Evolutionary conservation across 2,329 filamentous ascomycete species (phyloP).

Genomic region (Arthrobotrys iridis): DNA sequence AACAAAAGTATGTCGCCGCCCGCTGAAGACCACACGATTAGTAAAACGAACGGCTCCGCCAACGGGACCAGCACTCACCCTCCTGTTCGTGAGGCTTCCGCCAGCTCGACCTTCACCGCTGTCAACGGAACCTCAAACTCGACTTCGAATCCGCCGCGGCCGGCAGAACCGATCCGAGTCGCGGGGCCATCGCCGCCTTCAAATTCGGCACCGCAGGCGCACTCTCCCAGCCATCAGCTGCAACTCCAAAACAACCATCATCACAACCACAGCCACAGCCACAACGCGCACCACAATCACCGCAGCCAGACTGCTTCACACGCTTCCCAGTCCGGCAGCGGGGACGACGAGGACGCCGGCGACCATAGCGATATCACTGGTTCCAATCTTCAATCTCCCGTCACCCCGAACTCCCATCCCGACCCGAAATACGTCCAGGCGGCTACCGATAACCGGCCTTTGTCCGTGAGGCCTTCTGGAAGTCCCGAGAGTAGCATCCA

Average conservation of each 20-base stretch:
- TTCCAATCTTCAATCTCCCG: conserved; percentile 47
- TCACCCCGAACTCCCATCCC: conserved; percentile 50
- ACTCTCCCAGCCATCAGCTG: conserved; percentile 34
- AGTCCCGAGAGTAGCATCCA: conserved; percentile 43
- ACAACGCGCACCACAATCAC: conserved; percentile 26
- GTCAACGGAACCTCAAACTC: conserved; percentile 49
- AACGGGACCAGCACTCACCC: conserved; percentile 41
- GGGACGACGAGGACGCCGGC: conserved; percentile 48
- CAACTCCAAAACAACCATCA: conserved; percentile 27
- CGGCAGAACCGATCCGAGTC: conserved; percentile 38
- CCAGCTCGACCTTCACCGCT: conserved; percentile 47
- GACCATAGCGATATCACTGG: conserved; percentile 49
- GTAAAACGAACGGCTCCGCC: conserved; percentile 40
- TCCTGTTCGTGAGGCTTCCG: conserved; percentile 36
- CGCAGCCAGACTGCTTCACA: conserved; percentile 52
- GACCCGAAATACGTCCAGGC: conserved; percentile 49
- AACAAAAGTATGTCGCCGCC: conserved; percentile 40
- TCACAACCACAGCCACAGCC: conserved; percentile 17
- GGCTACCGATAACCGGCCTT: conserved; percentile 29
- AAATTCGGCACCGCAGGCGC: conserved; percentile 10
- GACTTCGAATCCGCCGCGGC: conserved; percentile 35
- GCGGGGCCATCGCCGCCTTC: conserved; percentile 27
- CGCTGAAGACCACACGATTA: conserved; percentile 41
- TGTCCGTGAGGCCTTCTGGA: conserved; percentile 25
- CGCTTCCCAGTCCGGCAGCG: conserved; percentile 51